Base-by-base conservation (phyloP, 192 early-diverging fungal species). In the Gonapodya sp. region DNA sequence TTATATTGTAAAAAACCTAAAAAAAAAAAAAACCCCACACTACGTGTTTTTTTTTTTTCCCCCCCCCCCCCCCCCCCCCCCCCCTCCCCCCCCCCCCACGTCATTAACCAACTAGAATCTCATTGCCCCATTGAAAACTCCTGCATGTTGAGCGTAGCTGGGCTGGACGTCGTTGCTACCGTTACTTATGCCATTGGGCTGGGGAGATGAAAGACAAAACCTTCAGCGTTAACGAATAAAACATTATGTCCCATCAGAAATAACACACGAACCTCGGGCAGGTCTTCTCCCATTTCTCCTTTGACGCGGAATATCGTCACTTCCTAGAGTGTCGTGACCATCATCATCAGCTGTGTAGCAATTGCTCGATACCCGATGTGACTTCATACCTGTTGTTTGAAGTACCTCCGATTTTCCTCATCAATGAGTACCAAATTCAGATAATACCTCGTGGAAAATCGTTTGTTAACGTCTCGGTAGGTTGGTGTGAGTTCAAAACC, bases 401-500 rank as follows among this genome's bases (percentile, higher is more conserved):
- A 99, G 85, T 99, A 99, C 79, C 97, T 89, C 73, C 98, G 88
- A 87, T 97, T 98, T 86, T 99, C 98, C 83, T 99, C 96, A 85
- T 99, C 98, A 79, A 99, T 92, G 24, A 99, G 89, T 14, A 99
- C 97, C 73, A 99, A 89, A 84, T 99, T 99, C 77, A 99, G 86
- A 84, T 97, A 98, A 85, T 99, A 99, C 74, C 98, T 87, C n/a
- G 96, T 95, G 0, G 95, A 97, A 84, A 97, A 99, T 86, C 97
- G 96, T 89, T 97, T 99, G 91, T 99, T 99, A 24, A 99, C 95
- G 84, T 96, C 94, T 74, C 96, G 90, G 87, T 95, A 99, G 31
- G 98, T 98, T n/a, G 98, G 98, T 0, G 97, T 98, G 81, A 99
- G 87, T 80, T 99, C 98, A 82, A 98, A 99, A 0, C 97, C 98